Percentiles rank a stretch among this genome's conserved stretches.
phyloP scores from a whole-genome alignment of 768 basidiomycete species.

The Mrakia gelida region DNA sequence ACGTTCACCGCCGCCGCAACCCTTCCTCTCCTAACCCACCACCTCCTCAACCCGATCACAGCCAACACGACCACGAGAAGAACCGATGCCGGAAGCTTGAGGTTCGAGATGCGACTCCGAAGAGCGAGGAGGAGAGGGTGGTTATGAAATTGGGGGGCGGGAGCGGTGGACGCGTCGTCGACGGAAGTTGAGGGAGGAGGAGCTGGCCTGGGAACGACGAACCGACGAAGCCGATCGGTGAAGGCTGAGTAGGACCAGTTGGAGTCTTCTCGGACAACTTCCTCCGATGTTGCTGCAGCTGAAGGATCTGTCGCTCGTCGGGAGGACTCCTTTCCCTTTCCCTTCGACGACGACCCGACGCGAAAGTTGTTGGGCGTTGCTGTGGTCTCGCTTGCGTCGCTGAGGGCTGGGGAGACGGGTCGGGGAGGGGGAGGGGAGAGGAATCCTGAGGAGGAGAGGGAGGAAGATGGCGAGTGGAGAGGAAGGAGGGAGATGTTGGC shows the following conservation, averaged over 20 bases:
- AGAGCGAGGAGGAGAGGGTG: neutral
- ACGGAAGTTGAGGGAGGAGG: neutral
- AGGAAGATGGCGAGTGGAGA: neutral
- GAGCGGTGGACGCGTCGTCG: neutral
- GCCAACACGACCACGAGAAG: neutral
- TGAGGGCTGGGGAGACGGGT: neutral
- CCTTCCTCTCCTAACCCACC: constrained; percentile 1
- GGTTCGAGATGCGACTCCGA: neutral
- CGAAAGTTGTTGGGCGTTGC: constrained; percentile 20
- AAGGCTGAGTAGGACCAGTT: neutral
- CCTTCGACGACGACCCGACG: neutral
- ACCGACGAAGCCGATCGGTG: neutral
- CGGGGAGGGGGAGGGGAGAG: neutral
- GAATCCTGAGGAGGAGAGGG: neutral
- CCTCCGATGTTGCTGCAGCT: neutral
- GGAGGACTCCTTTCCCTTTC: neutral
- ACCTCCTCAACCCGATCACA: neutral
- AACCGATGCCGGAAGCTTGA: neutral
- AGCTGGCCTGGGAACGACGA: neutral
- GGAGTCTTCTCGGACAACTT: neutral
- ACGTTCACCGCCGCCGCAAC: neutral
- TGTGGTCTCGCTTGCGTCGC: constrained; percentile 19
- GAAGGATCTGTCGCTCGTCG: neutral
- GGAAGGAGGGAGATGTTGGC: constrained; percentile 8
- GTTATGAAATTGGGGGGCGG: neutral